Evolutionary conservation across 139 green algal species (phyloP).

Genomic region (Nannochloris sp.): DNA sequence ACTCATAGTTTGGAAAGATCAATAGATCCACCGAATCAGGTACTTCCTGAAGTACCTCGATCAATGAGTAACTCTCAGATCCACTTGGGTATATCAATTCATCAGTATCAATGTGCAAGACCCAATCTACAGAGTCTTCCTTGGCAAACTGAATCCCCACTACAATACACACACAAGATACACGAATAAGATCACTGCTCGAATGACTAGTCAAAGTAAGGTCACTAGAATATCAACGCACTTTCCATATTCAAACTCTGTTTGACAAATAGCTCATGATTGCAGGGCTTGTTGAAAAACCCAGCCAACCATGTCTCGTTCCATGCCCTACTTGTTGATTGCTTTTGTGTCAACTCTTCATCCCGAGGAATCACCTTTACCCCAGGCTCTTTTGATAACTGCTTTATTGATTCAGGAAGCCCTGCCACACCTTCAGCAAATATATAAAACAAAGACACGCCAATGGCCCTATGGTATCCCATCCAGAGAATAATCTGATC

Average conservation of each 20-base stretch:
- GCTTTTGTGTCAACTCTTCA: conserved; percentile 30
- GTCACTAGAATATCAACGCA: neutral
- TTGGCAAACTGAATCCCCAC: conserved; percentile 54
- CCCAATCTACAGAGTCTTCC: conserved; percentile 52
- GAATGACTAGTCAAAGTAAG: neutral
- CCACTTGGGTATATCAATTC: conserved; percentile 70
- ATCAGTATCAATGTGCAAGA: conserved; percentile 77
- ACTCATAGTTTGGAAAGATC: conserved; percentile 78
- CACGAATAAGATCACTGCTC: conserved; percentile 9
- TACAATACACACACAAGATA: conserved; percentile 10
- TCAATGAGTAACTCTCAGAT: conserved; percentile 42
- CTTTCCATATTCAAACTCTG: conserved; percentile 68
- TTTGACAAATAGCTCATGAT: conserved; percentile 79
- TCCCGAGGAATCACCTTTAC: conserved; percentile 39
- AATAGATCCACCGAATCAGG: conserved; percentile 53
- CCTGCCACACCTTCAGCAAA: conserved; percentile 48
- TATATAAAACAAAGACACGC: conserved; percentile 49
- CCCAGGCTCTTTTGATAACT: conserved; percentile 21
- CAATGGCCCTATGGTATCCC: conserved; percentile 41
- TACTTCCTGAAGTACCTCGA: conserved; percentile 31
- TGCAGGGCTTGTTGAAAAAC: conserved; percentile 84
- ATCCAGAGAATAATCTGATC: conserved; percentile 45
- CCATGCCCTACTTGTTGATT: conserved; percentile 52
- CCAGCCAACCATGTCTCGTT: conserved; percentile 73
- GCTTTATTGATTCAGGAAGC: conserved; percentile 4